These are phyloP conservation scores for Ampelomyces quisqualis DNA, from an alignment of 2,329 filamentous ascomycete species.

Conservation along the genomic window DNA sequence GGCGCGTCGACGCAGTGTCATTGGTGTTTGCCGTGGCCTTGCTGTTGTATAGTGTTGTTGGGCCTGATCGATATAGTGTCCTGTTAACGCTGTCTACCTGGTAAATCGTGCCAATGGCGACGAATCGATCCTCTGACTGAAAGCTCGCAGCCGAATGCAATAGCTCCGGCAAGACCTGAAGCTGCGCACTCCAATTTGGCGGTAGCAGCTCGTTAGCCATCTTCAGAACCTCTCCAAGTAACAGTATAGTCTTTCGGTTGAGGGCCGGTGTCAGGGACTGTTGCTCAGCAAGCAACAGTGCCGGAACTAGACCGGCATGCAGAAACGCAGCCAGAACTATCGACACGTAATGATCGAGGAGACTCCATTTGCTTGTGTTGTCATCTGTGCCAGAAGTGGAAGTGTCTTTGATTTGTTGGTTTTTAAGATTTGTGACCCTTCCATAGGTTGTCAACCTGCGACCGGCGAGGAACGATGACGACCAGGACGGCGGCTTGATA, in stretches of 20 bases:
- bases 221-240: constrained; percentile 89
- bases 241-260: constrained; percentile 83
- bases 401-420: constrained; percentile 55
- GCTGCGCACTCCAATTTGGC: constrained; percentile 73
- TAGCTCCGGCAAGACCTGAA: constrained; percentile 86
- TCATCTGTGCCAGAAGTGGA: constrained; percentile 64
- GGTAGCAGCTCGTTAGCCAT: constrained; percentile 84
- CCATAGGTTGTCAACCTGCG: constrained; percentile 92
- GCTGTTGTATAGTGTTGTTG: constrained; percentile 40
- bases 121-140: constrained; percentile 69
- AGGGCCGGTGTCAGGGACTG: constrained; percentile 68
- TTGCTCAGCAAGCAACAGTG: constrained; percentile 62
- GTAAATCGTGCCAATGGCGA: constrained; percentile 88
- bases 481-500: constrained; percentile 94
- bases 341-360: constrained; percentile 92
- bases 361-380: constrained; percentile 66
- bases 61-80: constrained; percentile 78
- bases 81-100: constrained; percentile 97
- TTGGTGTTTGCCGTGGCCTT: constrained; percentile 28
- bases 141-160: constrained; percentile 76
- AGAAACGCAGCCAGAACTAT: constrained; percentile 83
- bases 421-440: constrained; percentile 81
- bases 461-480: constrained; percentile 90
- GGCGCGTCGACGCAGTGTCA: constrained; percentile 34
- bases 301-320: constrained; percentile 67